Evolutionary conservation across 352 stramenopile species (phyloP).

Genomic region (Phytopythium sindhum): DNA sequence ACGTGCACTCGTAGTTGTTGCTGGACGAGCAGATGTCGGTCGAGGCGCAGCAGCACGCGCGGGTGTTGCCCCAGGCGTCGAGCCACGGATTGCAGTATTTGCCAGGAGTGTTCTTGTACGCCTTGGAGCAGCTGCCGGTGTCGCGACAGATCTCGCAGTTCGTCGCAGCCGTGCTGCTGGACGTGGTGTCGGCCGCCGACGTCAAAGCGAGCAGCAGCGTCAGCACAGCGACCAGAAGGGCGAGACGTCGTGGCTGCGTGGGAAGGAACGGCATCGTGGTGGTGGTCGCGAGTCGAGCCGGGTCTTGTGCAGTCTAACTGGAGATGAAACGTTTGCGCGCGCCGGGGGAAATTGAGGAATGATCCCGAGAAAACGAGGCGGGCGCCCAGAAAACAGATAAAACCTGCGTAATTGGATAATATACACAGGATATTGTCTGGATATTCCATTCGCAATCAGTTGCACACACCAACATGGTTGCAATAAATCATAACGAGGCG

Average conservation of each 20-base stretch:
- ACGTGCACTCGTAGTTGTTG: slow-evolving; percentile 43
- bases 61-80: slow-evolving; percentile 27
- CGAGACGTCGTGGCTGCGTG: neutral
- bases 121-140: slow-evolving; percentile 35
- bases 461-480: too few relatives aligned
- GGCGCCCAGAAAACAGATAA: neutral
- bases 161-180: slow-evolving; percentile 12
- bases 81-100: slow-evolving; percentile 57
- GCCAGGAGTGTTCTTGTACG: slow-evolving; percentile 32
- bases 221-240: neutral
- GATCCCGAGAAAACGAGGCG: neutral
- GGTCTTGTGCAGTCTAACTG: too few relatives aligned
- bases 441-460: neutral
- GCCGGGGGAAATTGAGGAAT: neutral
- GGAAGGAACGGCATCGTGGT: neutral
- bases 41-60: slow-evolving; percentile 50
- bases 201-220: neutral
- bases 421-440: neutral
- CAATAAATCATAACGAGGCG: too few relatives aligned
- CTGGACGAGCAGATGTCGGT: slow-evolving; percentile 33
- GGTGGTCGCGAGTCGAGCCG: neutral
- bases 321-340: neutral
- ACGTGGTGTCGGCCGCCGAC: slow-evolving; percentile 3
- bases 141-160: slow-evolving; percentile 53
- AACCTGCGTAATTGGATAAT: neutral